Evolutionary conservation across 2,329 filamentous ascomycete genomes (phyloP), one percentile per base, ranked within the genome.

Genomic region (Calonectria naviculata): DNA sequence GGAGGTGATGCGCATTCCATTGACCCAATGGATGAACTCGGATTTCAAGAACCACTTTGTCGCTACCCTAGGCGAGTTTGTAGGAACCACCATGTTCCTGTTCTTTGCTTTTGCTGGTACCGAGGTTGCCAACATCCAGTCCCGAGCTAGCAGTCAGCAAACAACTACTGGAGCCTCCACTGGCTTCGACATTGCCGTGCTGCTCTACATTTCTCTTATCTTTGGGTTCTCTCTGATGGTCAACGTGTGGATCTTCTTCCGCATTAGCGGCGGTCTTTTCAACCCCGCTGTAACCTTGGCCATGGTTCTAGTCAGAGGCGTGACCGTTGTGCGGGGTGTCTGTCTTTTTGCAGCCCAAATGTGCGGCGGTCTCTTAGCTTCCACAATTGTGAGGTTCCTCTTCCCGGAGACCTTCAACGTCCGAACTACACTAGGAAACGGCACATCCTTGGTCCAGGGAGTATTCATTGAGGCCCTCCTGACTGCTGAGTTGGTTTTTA

Each of bases 331-430:
- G 1, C 87, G 89, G 6, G 87, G 85, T 5, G 64, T 84, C 0
- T 81, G 86, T 5, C 79, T 90, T n/a, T 84, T 89, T 68, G 74
- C 83, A 4, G 84, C 88, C 1, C 89, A 91, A 76, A 79, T 91
- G 10, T 73, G 87, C 1, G 89, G 82, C 1, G 85, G 85, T 1
- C 88, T 82, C 71, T 65, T 81, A 28, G 84, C 85, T 3, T 83
- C 86, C 1, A 83, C 83, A 8, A 77, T 87, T 9, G 85, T 86
- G 3, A 75, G 78, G 4, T 83, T 76, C 67, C 78, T 88, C 0
- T 87, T 87, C 73, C 84, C 84, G 2, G 85, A 85, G 49, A 77
- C 80, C 8, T 81, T 88, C 46, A 84, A 84, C 46, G 83, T 86
- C 2, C 79, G 80, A 12, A 87, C 86, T 8, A 81, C 78, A 0